A percentile compares a stretch with the other conserved stretches of the same genome.
Evolutionary conservation across 495 filamentous ascomycete species (phyloP).

Genomic region (Ascodesmis nigricans): DNA sequence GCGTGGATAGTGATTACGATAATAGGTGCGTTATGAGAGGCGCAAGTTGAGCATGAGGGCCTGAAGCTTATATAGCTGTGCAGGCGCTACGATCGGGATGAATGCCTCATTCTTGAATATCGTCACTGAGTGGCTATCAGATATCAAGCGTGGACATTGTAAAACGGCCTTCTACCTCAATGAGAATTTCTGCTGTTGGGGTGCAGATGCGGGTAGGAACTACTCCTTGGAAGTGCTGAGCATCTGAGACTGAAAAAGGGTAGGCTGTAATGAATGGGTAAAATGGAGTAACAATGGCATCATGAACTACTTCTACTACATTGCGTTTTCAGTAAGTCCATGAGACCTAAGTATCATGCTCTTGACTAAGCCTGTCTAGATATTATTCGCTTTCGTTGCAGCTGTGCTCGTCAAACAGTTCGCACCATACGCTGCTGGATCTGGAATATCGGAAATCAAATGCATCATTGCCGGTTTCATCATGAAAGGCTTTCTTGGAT

Average conservation of each 20-base stretch:
- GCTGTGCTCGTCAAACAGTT: constrained; percentile 78
- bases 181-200: constrained; percentile 97
- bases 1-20: constrained; percentile 95
- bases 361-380: constrained; percentile 24
- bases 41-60: not conserved
- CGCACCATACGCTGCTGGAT: constrained; percentile 90
- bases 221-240: not conserved
- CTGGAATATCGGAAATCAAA: constrained; percentile 97
- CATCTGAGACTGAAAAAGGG: constrained; percentile 16
- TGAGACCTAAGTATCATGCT: not conserved
- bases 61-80: constrained; percentile 1
- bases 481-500: constrained; percentile 94
- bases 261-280: constrained; percentile 78
- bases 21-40: constrained; percentile 31
- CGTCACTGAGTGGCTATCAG: constrained; percentile 87
- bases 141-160: constrained; percentile 88
- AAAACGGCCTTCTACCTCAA: constrained; percentile 92
- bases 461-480: constrained; percentile 99
- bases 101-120: constrained; percentile 92
- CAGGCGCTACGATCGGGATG: constrained; percentile 63
- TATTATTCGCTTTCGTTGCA: constrained; percentile 58
- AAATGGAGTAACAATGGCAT: constrained; percentile 59
- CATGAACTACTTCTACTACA: constrained; percentile 74
- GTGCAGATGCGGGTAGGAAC: constrained; percentile 64
- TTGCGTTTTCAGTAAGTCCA: constrained; percentile 50